Conservation (phyloP, 768 basidiomycete species). For the Paxillus involutus region DNA sequence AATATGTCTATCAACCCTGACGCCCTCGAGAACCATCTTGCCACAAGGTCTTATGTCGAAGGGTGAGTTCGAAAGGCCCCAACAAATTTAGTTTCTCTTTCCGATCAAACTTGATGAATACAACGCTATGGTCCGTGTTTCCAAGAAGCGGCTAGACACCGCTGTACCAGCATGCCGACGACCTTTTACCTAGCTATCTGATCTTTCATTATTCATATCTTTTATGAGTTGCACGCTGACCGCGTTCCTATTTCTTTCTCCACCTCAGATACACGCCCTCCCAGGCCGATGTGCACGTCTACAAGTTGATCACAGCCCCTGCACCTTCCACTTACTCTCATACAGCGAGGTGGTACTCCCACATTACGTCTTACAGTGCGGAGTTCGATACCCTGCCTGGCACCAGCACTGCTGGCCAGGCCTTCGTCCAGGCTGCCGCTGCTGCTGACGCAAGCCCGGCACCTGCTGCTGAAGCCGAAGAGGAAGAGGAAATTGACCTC, state of each 20-base stretch:
- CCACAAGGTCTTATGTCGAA: conserved; percentile 85
- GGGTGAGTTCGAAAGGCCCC: conserved; percentile 61
- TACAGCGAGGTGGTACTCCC: conserved; percentile 88
- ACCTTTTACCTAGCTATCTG: conserved; percentile 70
- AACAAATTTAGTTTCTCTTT: conserved; percentile 2
- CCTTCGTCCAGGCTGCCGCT: conserved; percentile 57
- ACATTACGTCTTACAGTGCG: conserved; percentile 83
- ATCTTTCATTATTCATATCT: conserved; percentile 31
- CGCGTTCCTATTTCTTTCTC: conserved; percentile 3
- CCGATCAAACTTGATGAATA: conserved; percentile 55
- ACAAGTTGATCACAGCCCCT: conserved; percentile 75
- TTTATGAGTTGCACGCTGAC: conserved; percentile 5
- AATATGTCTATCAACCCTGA: conserved; percentile 66
- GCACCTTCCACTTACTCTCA: conserved; percentile 66
- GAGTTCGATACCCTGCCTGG: conserved; percentile 82
- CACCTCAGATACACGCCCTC: conserved; percentile 78
- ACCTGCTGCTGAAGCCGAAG: conserved; percentile 42
- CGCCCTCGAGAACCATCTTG: conserved; percentile 85
- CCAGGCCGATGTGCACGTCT: conserved; percentile 92
- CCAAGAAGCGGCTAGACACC: conserved; percentile 94
- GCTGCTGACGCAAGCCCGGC: conserved; percentile 37
- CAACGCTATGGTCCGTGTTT: conserved; percentile 94
- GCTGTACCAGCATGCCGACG: conserved; percentile 77
- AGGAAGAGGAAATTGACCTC: conserved; percentile 79
- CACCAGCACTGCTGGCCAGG: conserved; percentile 78